Conservation (phyloP, 345 rosid species). For the Lepidium aucheri region DNA sequence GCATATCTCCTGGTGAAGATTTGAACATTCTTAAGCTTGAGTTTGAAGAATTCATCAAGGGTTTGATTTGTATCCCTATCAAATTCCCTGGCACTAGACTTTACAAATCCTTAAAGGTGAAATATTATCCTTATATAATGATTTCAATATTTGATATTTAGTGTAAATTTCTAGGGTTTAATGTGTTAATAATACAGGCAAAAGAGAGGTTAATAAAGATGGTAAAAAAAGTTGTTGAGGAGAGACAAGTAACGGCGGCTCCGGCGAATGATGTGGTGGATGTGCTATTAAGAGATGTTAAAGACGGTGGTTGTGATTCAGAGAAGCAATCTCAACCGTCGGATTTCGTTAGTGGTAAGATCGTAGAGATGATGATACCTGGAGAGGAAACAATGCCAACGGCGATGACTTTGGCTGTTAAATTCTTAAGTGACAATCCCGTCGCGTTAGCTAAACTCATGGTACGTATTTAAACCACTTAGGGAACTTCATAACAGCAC, state of each 20-base stretch:
- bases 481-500: not conserved
- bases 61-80: constrained; percentile 82
- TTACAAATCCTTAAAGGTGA: constrained; percentile 77
- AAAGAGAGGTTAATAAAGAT: constrained; percentile 53
- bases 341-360: constrained; percentile 64
- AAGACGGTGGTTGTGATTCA: constrained; percentile 31
- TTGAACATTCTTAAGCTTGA: constrained; percentile 55
- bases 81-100: constrained; percentile 85
- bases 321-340: constrained; percentile 53
- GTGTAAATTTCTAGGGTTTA: not conserved
- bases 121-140: not conserved
- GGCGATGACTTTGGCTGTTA: constrained; percentile 86
- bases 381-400: constrained; percentile 91
- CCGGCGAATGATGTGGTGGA: constrained; percentile 52
- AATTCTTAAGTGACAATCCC: constrained; percentile 63
- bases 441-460: constrained; percentile 46
- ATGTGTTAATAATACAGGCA: constrained; percentile 44
- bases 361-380: constrained; percentile 95
- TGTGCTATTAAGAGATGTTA: constrained; percentile 45
- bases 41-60: constrained; percentile 84
- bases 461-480: constrained; percentile 61
- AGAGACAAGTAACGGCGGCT: constrained; percentile 36
- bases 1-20: constrained; percentile 62
- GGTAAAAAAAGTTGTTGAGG: constrained; percentile 59
- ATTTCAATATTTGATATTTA: not conserved